Base-by-base conservation (phyloP, 495 filamentous ascomycete genomes). In the Lentithecium fluviatile region DNA sequence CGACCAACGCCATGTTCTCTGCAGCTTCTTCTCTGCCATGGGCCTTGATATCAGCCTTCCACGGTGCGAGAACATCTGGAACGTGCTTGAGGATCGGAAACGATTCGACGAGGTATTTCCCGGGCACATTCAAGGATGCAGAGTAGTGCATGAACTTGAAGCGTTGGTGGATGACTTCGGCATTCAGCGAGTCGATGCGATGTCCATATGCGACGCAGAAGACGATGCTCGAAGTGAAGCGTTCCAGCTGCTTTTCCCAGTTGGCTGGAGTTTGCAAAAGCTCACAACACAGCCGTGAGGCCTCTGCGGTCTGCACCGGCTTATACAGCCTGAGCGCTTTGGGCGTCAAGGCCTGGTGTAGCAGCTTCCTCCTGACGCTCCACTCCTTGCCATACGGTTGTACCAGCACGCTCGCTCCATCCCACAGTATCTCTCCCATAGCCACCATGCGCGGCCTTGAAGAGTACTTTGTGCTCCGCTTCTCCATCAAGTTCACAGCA, bases 181-280 rank as follows among this genome's bases (percentile, higher is more conserved):
- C 78, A 29, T 79, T 71, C 29, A 83, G 71, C 19, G 78, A 71
- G 67, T 83, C 78, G 11, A 87, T 83, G 7, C 84, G 74, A 17
- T 83, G 75, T 0, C 84, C 84, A 62, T 86, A 87, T 2, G 79
- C 82, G 49, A 87, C 81, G 55, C 81, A 84, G 32, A 82, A 83
- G 43, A 86, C 85, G 11, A 87, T 80, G 56, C 81, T 84, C 0
- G 82, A 82, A 2, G 84, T 83, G 59, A 85, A 87, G 34, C 84
- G 74, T 67, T 87, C 84, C 7, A 87, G 73, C 45, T 84, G 82
- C 70, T 82, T 84, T 45, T 82, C 83, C 70, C 83, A 87, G 32
- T 77, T 71, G 21, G 40, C 19, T 8, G 73, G 72, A 25, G 60
- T 62, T 3, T 59, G n/a, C 1, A 76, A 62, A 0, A 76, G 65